phyloP scores from a whole-genome alignment of 78 protist genomes.

The Planoprotostelium fungivorum region DNA sequence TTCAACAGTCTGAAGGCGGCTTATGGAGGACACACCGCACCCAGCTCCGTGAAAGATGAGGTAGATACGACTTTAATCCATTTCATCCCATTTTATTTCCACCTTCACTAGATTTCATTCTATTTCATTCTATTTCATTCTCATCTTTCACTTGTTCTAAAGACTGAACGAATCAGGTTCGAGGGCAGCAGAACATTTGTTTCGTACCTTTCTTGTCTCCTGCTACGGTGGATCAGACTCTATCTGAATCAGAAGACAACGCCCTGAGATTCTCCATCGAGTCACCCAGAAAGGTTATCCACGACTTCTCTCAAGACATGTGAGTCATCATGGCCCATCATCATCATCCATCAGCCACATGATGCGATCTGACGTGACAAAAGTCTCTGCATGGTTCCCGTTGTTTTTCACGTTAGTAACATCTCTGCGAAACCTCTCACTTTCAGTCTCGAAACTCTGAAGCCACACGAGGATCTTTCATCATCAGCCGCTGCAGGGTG shows the following conservation, averaged over 20 bases:
- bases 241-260: not conserved
- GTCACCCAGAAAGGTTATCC: not conserved
- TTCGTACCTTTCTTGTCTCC: not conserved
- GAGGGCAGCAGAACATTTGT: not conserved
- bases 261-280: conserved; percentile 1
- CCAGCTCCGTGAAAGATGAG: not conserved
- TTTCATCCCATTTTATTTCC: too few species aligned
- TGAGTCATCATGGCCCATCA: not conserved
- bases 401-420: not conserved
- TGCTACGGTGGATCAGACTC: not conserved
- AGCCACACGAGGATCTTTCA: not conserved
- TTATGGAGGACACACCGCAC: not conserved
- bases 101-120: too few species aligned
- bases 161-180: not conserved
- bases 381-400: not conserved
- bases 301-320: not conserved
- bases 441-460: not conserved
- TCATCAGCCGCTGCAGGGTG: not conserved
- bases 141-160: too few species aligned
- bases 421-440: not conserved
- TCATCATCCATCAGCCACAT: too few species aligned
- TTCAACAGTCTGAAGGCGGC: not conserved
- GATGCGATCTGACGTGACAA: not conserved
- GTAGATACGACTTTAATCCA: not conserved
- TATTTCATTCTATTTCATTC: too few species aligned